Base-by-base conservation (phyloP, 306 rosid species). In the Heteromeles arbutifolia region DNA sequence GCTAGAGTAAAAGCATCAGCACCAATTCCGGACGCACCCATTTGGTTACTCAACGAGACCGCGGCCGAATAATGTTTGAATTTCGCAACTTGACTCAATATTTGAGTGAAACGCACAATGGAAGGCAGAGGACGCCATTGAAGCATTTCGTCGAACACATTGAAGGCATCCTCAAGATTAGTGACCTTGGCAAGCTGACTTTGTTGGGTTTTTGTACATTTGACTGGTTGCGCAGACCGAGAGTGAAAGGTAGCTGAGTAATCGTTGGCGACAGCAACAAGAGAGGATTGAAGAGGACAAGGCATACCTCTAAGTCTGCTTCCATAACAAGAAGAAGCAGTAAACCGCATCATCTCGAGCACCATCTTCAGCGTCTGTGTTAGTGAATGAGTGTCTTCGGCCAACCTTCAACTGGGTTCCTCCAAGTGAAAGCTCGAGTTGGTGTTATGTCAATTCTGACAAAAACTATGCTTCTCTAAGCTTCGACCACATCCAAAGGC, bases 1-100 rank as follows among this genome's bases (percentile, higher is more conserved):
- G 29, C 78, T 24, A 87, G 61, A 58, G 75, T 85, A 72, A 34
- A 87, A 2, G 24, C 67, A 74, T 75, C 48, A 11, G 75, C 34
- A 0, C 5, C 14, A 28, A 72, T 22, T 13, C 84, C 79, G 0
- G 17, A 32, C 4, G 43, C 24, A 5, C 67, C 66, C 53, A 84
- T 50, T 75, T 69, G 79, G 22, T 62, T 80, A 63, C 69, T 58
- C 2, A 84, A 50, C 18, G 81, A 72, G 70, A 84, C 52, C 0
- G 67, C 75, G 0, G 67, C 29, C 32, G 80, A 65, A 72, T 56
- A 66, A 70, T 63, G 78, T 15, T 74, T 67, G 61, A 74, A 62
- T 57, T 63, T 85, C 3, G 56, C 78, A 25, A 85, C 32, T 75
- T 69, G 65, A 4, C 72, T 75, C 61, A 82, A 65, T 0, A 87